Evolutionary conservation across 176 grass and related monocot genomes (phyloP), one percentile per base, ranked within the genome.

Genomic region (Zea luxurians): DNA sequence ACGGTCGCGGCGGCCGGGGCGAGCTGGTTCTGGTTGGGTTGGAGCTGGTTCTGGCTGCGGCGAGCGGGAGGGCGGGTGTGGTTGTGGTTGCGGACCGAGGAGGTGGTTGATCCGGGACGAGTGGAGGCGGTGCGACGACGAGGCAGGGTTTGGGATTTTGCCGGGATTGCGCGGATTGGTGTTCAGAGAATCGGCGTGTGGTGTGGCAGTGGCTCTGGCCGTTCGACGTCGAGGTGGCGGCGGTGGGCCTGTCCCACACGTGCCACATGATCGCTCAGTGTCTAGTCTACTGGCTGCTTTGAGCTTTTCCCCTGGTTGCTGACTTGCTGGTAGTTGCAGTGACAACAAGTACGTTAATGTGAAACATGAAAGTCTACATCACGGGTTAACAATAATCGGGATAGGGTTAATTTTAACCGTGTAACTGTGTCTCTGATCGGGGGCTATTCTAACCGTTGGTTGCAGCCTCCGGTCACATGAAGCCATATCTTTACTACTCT

Each of bases 91-190:
- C 27, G 27, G 27, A 27, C 27, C 27, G 16, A 76, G 70, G 84
- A 64, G 78, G 27, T 13, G 81, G 9, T 53, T 64, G 81, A 84
- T 84, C 70, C 77, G 76, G 70, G 55, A 79, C 66, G 81, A 75
- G 86, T 88, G 86, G 86, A 80, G 80, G 7, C 75, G 68, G 68
- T 88, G 86, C 52, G 53, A 44, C 60, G 74, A 61, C 68, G 68
- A 18, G 69, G 69, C 40, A 43, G 76, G 45, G 78, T 61, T 13
- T 54, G 20, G 68, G 75, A 79, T 88, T 69, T 47, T 21, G 61
- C 36, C 7, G 85, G 64, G 85, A 78, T 79, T 78, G 62, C 69
- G 75, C 75, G 61, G 68, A 88, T 74, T 83, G 68, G 80, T 50
- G 80, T 13, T 35, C 40, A 55, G 74, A n/a, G 68, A 60, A 10